Evolutionary conservation across 345 rosid species (phyloP).

Genomic region (Passiflora organensis): DNA sequence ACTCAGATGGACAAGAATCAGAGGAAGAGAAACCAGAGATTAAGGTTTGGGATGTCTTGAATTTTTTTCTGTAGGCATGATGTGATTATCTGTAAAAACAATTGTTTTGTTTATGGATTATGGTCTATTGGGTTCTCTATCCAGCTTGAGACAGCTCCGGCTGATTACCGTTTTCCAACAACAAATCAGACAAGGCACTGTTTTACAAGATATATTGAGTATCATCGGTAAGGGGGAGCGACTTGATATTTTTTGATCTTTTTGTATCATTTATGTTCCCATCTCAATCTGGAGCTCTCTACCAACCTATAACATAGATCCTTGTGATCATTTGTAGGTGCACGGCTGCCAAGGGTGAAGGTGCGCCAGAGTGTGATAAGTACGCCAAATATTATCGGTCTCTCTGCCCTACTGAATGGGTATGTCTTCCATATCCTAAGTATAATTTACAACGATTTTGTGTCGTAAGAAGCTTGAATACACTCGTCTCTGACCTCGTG

Average conservation of each 20-base stretch:
- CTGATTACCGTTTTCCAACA: conserved; percentile 97
- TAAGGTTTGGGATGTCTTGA: conserved; percentile 44
- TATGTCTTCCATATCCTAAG: conserved; percentile 28
- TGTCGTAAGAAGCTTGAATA: no score
- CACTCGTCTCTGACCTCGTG: no score
- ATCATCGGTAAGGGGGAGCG: conserved; percentile 58
- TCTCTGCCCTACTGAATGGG: conserved; percentile 99
- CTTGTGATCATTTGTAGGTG: conserved; percentile 44
- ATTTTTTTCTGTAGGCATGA: no score
- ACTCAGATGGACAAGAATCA: conserved; percentile 37
- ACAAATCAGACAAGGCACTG: conserved; percentile 99
- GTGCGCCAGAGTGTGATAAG: conserved; percentile 81
- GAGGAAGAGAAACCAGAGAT: conserved; percentile 66
- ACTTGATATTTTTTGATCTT: background rate
- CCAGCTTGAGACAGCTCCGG: conserved; percentile 97
- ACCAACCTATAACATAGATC: background rate
- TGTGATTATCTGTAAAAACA: background rate
- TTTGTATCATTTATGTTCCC: background rate
- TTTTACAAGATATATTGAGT: conserved; percentile 91
- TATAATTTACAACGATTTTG: no score
- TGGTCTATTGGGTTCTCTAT: conserved; percentile 13
- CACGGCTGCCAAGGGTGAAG: conserved; percentile 90
- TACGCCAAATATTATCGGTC: conserved; percentile 90
- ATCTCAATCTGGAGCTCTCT: no score
- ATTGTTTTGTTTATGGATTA: background rate